Evolutionary conservation across 2,329 filamentous ascomycete genomes (phyloP), one percentile per base, ranked within the genome.

Genomic region (Cladophialophora exuberans): DNA sequence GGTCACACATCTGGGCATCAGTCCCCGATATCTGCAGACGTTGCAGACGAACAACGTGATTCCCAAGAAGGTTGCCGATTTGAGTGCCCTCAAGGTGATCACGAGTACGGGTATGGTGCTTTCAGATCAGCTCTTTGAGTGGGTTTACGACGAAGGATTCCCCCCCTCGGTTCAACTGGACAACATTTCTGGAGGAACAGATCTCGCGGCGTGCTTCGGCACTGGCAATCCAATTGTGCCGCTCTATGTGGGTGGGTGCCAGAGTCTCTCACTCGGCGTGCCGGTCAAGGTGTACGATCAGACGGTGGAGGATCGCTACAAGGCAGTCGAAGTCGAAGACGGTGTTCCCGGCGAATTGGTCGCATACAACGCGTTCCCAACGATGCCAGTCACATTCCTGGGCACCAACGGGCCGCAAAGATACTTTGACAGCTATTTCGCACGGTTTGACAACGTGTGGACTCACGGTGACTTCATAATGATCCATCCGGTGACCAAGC

Each of bases 31-130:
- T 79, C 76, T 95, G 64, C 81, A 86, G 46, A 89, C 92, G 65
- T 69, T 94, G 13, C 81, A 85, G 57, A 88, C 85, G 62, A 78
- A 79, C 17, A 76, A 77, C 0, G 78, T 92, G 36, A 72, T 74
- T 0, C 89, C 89, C 0, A 78, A 81, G 9, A 74, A 85, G 1
- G 72, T 85, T 6, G 78, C 81, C 1, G 82, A 93, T 63, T 71
- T 95, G 26, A 82, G 80, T 6, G 72, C 70, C 4, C 74, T 95
- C 22, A 73, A 75, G 23, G 70, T 77, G 2, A 87, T 93, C 25
- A 84, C 79, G 0, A 86, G 82, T 48, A 95, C 90, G 0, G 90
- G 90, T 3, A 93, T 93, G 88, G 89, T 94, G 0, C 78, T 94
- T 2, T 83, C 87, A 0, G 84, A 91, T 44, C 82, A 86, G 33